phyloP scores from a whole-genome alignment of 2,329 filamentous ascomycete genomes.

The Botrytis galanthina region DNA sequence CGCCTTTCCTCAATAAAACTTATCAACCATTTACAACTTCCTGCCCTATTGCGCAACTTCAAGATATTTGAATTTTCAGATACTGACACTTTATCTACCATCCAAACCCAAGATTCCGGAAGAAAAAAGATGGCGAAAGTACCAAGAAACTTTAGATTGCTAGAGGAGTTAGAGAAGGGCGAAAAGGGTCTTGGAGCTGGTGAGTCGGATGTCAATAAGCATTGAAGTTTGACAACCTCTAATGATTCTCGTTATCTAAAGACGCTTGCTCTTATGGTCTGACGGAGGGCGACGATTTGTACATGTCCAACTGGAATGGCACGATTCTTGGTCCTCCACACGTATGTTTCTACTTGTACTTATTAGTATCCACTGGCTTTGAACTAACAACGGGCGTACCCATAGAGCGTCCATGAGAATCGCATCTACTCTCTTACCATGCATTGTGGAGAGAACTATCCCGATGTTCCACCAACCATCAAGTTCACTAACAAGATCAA shows the following conservation, averaged over 20 bases:
- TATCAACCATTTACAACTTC: constrained; percentile 5
- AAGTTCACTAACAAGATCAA: constrained; percentile 94
- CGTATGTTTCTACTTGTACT: constrained; percentile 54
- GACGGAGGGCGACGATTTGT: constrained; percentile 87
- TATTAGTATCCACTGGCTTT: not conserved
- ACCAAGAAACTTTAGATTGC: constrained; percentile 90
- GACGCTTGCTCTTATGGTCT: constrained; percentile 97
- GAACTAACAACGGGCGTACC: not conserved
- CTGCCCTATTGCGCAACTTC: not conserved
- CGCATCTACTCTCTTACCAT: constrained; percentile 98
- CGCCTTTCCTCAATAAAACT: not conserved
- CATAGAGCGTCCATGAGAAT: constrained; percentile 91
- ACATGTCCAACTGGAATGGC: constrained; percentile 99
- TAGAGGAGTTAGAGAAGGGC: constrained; percentile 98
- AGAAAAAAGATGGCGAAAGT: constrained; percentile 60
- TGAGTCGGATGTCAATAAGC: constrained; percentile 42
- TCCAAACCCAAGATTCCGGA: not conserved
- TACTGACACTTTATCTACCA: not conserved
- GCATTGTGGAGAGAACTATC: constrained; percentile 87
- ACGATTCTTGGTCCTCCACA: constrained; percentile 96
- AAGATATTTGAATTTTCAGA: not conserved
- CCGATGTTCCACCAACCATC: constrained; percentile 82
- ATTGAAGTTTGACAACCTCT: not conserved
- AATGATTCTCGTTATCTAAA: constrained; percentile 40
- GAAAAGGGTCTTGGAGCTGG: constrained; percentile 95